Conservation (phyloP, 768 basidiomycete genomes). For the Clitopilus passeckerianus region DNA sequence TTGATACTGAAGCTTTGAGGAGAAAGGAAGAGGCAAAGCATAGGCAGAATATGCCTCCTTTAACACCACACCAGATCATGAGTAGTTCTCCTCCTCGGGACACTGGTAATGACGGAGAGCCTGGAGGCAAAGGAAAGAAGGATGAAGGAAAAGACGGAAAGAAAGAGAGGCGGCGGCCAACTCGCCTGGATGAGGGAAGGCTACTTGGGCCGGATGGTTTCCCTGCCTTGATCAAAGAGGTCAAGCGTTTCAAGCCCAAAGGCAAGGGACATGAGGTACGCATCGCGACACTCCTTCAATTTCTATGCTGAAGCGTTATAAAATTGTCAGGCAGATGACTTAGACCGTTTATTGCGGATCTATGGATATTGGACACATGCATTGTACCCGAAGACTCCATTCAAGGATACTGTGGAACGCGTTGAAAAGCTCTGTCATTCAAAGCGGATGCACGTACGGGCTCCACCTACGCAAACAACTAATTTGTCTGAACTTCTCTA, state of each 20-base stretch:
- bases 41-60: slow-evolving; percentile 22
- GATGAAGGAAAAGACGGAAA: slow-evolving; percentile 20
- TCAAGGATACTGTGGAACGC: slow-evolving; percentile 78
- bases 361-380: slow-evolving; percentile 97
- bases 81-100: slow-evolving; percentile 47
- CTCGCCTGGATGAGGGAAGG: slow-evolving; percentile 71
- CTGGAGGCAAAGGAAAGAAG: slow-evolving; percentile 20
- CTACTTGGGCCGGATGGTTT: slow-evolving; percentile 75
- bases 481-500: slow-evolving; percentile 4
- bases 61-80: slow-evolving; percentile 41
- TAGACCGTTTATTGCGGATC: slow-evolving; percentile 71
- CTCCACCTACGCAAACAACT: background rate
- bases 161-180: slow-evolving; percentile 45
- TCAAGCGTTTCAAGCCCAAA: slow-evolving; percentile 73
- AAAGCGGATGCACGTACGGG: slow-evolving; percentile 73
- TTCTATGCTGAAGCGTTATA: background rate
- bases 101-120: slow-evolving; percentile 16
- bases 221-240: slow-evolving; percentile 69
- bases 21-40: slow-evolving; percentile 44
- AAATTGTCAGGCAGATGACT: slow-evolving; percentile 62
- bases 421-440: slow-evolving; percentile 90
- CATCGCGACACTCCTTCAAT: background rate
- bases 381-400: slow-evolving; percentile 86
- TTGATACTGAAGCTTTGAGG: slow-evolving; percentile 50
- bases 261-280: slow-evolving; percentile 92